Evolutionary conservation across 345 rosid genomes (phyloP).

Genomic region (Euphorbia lathyris): DNA sequence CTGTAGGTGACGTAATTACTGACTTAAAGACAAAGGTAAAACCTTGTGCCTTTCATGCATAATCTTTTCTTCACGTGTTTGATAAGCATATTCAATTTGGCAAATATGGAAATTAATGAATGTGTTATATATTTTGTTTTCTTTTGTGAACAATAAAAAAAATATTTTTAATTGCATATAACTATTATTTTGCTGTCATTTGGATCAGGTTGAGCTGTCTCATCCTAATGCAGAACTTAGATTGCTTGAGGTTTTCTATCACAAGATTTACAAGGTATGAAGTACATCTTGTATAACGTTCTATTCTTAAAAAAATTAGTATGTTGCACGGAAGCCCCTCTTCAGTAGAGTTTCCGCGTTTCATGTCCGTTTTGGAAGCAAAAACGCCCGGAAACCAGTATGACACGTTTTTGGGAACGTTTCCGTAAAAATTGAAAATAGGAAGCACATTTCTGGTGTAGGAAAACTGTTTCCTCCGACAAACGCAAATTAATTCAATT

Average conservation of each 20-base stretch:
- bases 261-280: constrained; percentile 38
- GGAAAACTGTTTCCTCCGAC: too few species aligned
- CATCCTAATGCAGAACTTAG: constrained; percentile 36
- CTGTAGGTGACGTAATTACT: constrained; percentile 34
- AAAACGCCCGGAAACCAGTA: too few species aligned
- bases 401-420: too few species aligned
- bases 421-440: too few species aligned
- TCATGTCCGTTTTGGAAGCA: too few species aligned
- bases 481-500: too few species aligned
- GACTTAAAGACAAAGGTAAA: constrained; percentile 35
- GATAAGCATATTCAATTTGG: neutral
- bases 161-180: neutral
- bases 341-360: too few species aligned
- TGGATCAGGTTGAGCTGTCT: constrained; percentile 34
- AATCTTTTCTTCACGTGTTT: neutral
- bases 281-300: neutral
- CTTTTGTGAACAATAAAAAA: neutral
- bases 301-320: neutral
- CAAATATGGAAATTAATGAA: neutral
- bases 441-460: too few species aligned
- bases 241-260: constrained; percentile 38
- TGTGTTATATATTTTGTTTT: neutral
- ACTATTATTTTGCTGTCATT: neutral
- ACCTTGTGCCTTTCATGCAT: neutral
- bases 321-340: too few species aligned